These are phyloP conservation scores for Adenanthera pavonina DNA, from an alignment of 306 rosid species.

Conservation along the genomic window DNA sequence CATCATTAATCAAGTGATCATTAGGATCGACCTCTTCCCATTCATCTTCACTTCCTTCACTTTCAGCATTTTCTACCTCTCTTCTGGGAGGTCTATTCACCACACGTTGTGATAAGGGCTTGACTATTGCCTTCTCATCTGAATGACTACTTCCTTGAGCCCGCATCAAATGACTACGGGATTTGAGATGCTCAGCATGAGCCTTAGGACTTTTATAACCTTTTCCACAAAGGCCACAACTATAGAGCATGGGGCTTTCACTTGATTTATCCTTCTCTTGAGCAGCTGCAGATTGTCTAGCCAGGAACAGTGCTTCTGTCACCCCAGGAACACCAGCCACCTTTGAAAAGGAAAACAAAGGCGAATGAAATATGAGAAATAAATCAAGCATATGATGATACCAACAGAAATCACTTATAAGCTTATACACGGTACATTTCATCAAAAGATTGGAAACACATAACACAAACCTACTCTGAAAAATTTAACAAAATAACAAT, in stretches of 20 bases:
- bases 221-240: constrained; percentile 91
- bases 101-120: constrained; percentile 67
- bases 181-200: constrained; percentile 91
- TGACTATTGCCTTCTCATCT: constrained; percentile 72
- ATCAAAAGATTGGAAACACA: background rate
- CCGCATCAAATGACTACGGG: constrained; percentile 66
- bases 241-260: constrained; percentile 86
- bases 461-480: background rate
- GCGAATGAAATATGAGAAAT: background rate
- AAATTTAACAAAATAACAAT: background rate
- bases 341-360: constrained; percentile 38
- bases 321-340: constrained; percentile 98
- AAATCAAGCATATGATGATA: constrained; percentile 18
- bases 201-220: constrained; percentile 84
- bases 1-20: constrained; percentile 56
- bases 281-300: constrained; percentile 78
- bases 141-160: constrained; percentile 61
- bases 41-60: constrained; percentile 81
- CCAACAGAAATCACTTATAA: background rate
- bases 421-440: background rate
- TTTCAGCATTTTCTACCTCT: constrained; percentile 55
- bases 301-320: constrained; percentile 77
- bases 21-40: constrained; percentile 92
- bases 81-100: constrained; percentile 59
- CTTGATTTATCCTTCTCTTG: constrained; percentile 62